Evolutionary conservation across 1,284 basidiomycete genomes (phyloP).

Genomic region (Ceratobasidium sp.): DNA sequence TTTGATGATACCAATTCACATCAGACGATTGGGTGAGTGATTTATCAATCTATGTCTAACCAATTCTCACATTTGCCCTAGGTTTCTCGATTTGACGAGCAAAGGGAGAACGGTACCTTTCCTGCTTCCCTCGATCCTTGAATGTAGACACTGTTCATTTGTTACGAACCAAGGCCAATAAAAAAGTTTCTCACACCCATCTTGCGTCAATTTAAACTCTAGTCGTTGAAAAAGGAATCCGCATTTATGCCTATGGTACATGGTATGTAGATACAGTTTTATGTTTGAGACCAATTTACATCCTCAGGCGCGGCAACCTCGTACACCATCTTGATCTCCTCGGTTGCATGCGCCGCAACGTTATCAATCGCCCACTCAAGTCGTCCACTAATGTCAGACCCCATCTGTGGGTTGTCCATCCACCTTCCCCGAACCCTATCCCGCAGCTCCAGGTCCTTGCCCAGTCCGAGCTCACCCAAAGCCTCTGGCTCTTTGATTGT

Average conservation of each 20-base stretch:
- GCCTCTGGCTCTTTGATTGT: conserved; percentile 57
- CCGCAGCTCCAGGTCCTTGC: conserved; percentile 52
- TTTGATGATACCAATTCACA: conserved; percentile 38
- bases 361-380: conserved; percentile 40
- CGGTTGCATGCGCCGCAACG: conserved; percentile 46
- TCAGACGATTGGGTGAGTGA: conserved; percentile 82
- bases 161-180: conserved; percentile 20
- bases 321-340: conserved; percentile 57
- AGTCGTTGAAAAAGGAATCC: neutral
- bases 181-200: conserved; percentile 2
- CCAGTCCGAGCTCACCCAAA: conserved; percentile 58
- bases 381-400: conserved; percentile 16
- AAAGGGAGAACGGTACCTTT: conserved; percentile 91
- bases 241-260: conserved; percentile 11
- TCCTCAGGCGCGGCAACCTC: conserved; percentile 59
- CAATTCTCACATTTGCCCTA: conserved; percentile 49
- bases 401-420: conserved; percentile 27
- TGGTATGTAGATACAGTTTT: conserved; percentile 10
- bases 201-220: neutral
- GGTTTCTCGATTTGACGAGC: conserved; percentile 89
- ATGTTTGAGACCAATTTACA: conserved; percentile 43
- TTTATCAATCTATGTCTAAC: conserved; percentile 14
- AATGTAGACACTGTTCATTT: conserved; percentile 43
- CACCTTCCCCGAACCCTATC: conserved; percentile 44
- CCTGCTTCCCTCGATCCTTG: conserved; percentile 85